phyloP scores from a whole-genome alignment of 768 basidiomycete species.

The Podaxis sp. region DNA sequence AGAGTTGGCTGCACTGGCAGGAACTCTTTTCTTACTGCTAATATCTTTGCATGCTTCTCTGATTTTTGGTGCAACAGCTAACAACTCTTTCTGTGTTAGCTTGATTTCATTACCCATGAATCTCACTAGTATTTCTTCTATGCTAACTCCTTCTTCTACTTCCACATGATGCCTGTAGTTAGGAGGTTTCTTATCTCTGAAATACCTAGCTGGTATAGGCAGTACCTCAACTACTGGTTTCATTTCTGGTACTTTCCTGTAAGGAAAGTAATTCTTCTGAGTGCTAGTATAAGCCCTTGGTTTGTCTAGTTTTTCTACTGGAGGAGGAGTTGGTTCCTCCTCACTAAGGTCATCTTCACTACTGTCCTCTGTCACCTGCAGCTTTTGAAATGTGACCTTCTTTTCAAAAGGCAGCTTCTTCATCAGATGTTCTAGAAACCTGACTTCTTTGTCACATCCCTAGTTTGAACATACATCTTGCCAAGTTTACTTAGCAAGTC shows the following conservation, averaged over 20 bases:
- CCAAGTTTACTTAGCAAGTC: background rate
- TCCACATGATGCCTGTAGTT: background rate
- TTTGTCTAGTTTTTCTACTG: too few relatives aligned
- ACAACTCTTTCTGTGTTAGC: background rate
- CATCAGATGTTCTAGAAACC: constrained; percentile 13
- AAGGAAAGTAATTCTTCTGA: background rate
- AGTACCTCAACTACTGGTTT: constrained; percentile 4
- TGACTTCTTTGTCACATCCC: background rate
- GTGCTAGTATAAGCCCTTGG: too few relatives aligned
- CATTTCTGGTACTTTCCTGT: background rate
- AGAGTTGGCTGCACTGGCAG: background rate
- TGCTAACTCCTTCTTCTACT: background rate
- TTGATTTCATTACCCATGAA: background rate
- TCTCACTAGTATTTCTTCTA: background rate
- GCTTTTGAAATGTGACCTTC: background rate
- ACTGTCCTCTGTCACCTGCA: background rate
- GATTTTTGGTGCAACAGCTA: background rate
- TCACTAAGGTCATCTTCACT: too few relatives aligned
- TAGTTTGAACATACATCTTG: background rate
- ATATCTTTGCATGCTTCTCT: background rate
- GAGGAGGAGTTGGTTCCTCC: too few relatives aligned
- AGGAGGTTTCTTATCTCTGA: background rate
- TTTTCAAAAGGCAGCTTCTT: constrained; percentile 4
- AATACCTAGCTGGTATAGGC: background rate
- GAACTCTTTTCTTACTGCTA: background rate